Evolutionary conservation across 495 filamentous ascomycete genomes (phyloP).

Genomic region (Talaromyces thailandensis): DNA sequence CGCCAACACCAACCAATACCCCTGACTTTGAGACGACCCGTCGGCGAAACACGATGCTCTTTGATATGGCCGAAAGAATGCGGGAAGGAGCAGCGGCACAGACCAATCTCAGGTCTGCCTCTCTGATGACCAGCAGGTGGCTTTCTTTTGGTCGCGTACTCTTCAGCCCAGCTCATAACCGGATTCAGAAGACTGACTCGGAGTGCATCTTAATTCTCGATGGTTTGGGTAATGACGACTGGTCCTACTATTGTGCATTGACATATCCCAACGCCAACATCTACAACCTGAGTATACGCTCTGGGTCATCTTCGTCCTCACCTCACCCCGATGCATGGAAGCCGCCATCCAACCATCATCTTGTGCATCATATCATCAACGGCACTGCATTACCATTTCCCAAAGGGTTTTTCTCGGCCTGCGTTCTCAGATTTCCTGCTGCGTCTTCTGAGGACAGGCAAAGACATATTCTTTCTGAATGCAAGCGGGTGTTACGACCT

Average conservation of each 20-base stretch:
- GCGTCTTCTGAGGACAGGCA: constrained; percentile 66
- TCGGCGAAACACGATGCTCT: constrained; percentile 32
- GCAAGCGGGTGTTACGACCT: constrained; percentile 81
- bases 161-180: constrained; percentile 84
- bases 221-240: constrained; percentile 85
- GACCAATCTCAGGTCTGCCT: constrained; percentile 76
- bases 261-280: constrained; percentile 81
- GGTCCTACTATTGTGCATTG: constrained; percentile 94
- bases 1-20: neutral
- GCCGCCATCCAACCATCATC: constrained; percentile 76
- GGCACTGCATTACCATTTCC: constrained; percentile 76
- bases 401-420: constrained; percentile 70
- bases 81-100: constrained; percentile 57
- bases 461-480: constrained; percentile 73
- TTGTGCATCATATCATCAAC: constrained; percentile 63
- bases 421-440: constrained; percentile 82
- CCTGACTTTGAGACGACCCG: constrained; percentile 20
- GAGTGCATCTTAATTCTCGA: constrained; percentile 78
- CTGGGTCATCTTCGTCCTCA: constrained; percentile 19
- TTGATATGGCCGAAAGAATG: constrained; percentile 44
- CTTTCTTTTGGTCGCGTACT: constrained; percentile 91
- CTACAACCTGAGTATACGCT: constrained; percentile 53
- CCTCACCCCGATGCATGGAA: constrained; percentile 37
- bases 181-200: constrained; percentile 53
- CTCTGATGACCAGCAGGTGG: constrained; percentile 74